A percentile compares a stretch with the other conserved stretches of the same genome.
These are phyloP conservation scores for Coemansia sp. DNA, from an alignment of 192 early-diverging fungal species.

Conservation along the genomic window DNA sequence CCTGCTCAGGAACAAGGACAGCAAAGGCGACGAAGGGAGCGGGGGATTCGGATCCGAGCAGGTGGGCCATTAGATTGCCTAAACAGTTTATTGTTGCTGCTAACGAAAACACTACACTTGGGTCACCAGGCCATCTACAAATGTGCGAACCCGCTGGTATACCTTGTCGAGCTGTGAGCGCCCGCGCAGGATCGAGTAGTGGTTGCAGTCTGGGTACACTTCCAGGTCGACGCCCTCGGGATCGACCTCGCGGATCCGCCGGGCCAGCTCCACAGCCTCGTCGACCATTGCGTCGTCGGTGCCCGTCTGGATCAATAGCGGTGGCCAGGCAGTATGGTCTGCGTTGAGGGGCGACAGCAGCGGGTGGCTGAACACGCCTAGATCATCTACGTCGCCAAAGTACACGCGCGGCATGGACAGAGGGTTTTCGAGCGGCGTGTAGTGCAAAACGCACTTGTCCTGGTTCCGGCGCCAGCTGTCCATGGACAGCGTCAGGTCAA, in stretches of 20 bases:
- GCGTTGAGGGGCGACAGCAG: conserved; percentile 41
- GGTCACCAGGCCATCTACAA: no score
- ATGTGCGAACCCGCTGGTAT: no score
- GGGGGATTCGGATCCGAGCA: conserved; percentile 45
- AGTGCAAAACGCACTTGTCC: conserved; percentile 3
- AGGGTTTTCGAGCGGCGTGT: background rate
- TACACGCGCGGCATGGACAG: conserved; percentile 16
- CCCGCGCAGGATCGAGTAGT: no score
- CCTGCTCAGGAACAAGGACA: background rate
- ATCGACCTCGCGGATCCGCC: no score
- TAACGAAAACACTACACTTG: no score
- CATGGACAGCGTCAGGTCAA: conserved; percentile 12
- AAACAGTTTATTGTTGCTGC: no score
- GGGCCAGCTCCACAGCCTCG: no score
- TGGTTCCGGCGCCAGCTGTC: conserved; percentile 22
- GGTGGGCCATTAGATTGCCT: conserved; percentile 13
- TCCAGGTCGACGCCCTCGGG: no score
- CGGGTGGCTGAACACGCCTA: no score
- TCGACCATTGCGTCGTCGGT: conserved; percentile 32
- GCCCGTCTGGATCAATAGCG: conserved; percentile 35
- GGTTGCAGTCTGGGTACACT: no score
- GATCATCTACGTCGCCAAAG: conserved; percentile 3
- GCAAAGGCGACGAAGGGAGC: conserved; percentile 1
- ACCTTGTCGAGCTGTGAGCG: no score
- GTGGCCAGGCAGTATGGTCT: conserved; percentile 31